phyloP scores from a whole-genome alignment of 441 rosid species.

The Mallotus repandus region DNA sequence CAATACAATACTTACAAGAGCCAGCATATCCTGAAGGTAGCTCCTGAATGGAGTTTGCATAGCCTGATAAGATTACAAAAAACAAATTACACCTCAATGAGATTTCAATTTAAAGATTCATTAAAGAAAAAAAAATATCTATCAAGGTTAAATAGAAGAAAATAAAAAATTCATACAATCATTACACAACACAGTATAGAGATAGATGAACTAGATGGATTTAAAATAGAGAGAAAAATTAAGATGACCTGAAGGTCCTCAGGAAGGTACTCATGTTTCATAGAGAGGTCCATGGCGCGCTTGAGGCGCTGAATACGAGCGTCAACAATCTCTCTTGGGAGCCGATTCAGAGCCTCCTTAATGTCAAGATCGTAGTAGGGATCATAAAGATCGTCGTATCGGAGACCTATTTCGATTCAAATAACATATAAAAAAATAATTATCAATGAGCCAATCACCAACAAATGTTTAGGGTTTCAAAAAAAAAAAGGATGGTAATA shows the following conservation, averaged over 20 bases:
- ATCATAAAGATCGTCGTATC: slow-evolving; percentile 87
- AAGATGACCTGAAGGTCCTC: slow-evolving; percentile 63
- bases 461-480: slow-evolving; percentile 19
- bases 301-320: slow-evolving; percentile 92
- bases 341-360: slow-evolving; percentile 81
- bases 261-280: slow-evolving; percentile 91
- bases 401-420: slow-evolving; percentile 47
- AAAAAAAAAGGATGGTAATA: slow-evolving; percentile 20
- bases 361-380: slow-evolving; percentile 75
- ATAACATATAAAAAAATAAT: neutral
- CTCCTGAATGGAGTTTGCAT: slow-evolving; percentile 90
- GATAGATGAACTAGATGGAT: too few relatives aligned
- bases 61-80: slow-evolving; percentile 39
- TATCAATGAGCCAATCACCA: too few relatives aligned
- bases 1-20: slow-evolving; percentile 60
- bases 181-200: too few relatives aligned
- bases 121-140: too few relatives aligned
- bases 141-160: neutral
- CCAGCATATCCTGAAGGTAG: slow-evolving; percentile 86
- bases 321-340: slow-evolving; percentile 81
- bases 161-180: neutral
- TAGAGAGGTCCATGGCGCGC: slow-evolving; percentile 94
- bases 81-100: neutral
- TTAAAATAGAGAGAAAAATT: neutral
- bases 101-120: too few relatives aligned